Base-by-base conservation (phyloP, 257 asterid genomes). In the Lithospermum erythrorhizon region DNA sequence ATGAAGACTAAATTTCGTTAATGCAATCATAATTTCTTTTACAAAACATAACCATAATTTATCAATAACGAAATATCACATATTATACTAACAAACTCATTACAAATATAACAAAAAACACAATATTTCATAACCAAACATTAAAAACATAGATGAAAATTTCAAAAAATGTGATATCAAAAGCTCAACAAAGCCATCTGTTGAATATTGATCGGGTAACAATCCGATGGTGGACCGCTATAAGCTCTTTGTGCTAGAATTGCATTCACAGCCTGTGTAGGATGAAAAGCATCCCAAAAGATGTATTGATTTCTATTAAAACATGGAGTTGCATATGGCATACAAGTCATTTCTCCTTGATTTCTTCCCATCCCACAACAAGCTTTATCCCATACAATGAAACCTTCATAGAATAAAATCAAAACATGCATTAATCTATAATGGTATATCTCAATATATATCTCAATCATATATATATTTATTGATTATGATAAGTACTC, bases 211-310 rank as follows among this genome's bases (percentile, higher is more conserved):
- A 87, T 6, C 0, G 94, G 96, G 72, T 82, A 77, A 51, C 81
- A 82, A 48, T 75, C 76, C 0, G 81, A 58, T 1, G 72, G 22
- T 11, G 94, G 61, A 25, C 94, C 94, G 0, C 55, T 61, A 69
- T 74, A 83, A 48, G 91, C 94, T 48, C 73, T 69, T 1, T 8
- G 61, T 14, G 94, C 94, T 37, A 87, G 64, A 69, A 83, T 75
- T 23, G 57, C 76, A 59, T 87, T 72, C 15, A 69, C 82, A 15
- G 77, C 83, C 68, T 85, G 75, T 14, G 96, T 85, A 48, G 96
- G 96, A 70, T 85, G 96, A 65, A 84, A 87, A 16, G 94, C 91
- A 76, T 87, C 96, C 96, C 96, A 87, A 59, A 87, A 87, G 47
- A 75, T 63, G 68, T 87, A 75, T 32, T 79, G 72, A 18, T 55